Evolutionary conservation across 805 yeast species (phyloP).

Genomic region (Lachancea mirantina): DNA sequence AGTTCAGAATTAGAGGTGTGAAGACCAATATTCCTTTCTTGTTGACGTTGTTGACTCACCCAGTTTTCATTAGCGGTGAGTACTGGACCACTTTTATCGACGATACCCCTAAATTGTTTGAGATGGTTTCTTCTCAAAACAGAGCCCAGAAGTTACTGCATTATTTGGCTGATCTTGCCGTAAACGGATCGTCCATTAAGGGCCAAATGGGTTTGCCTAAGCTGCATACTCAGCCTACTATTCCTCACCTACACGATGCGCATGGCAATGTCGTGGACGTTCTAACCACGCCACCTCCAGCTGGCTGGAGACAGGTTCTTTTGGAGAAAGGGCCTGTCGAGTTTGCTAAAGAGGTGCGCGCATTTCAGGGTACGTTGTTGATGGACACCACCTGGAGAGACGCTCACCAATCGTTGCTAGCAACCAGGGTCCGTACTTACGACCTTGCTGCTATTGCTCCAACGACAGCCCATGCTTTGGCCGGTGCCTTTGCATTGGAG

Average conservation of each 20-base stretch:
- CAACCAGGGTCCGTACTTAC: conserved; percentile 93
- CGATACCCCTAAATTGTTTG: conserved; percentile 93
- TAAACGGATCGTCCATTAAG: conserved; percentile 90
- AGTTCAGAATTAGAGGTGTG: conserved; percentile 98
- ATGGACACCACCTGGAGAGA: conserved; percentile 99
- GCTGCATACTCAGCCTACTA: conserved; percentile 61
- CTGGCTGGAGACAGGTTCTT: conserved; percentile 90
- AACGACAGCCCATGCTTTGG: conserved; percentile 82
- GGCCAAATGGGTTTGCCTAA: conserved; percentile 95
- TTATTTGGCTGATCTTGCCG: conserved; percentile 88
- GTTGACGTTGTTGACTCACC: conserved; percentile 83
- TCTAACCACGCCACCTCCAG: conserved; percentile 38
- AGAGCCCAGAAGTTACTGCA: conserved; percentile 91
- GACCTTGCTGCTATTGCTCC: conserved; percentile 90
- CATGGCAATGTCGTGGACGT: conserved; percentile 59
- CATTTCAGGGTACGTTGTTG: conserved; percentile 75
- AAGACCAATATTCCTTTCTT: conserved; percentile 97
- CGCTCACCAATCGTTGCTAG: conserved; percentile 95
- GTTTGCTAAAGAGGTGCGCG: conserved; percentile 83
- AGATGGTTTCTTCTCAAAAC: conserved; percentile 90
- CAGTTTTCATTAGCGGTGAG: conserved; percentile 72
- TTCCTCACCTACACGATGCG: conserved; percentile 64
- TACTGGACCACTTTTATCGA: conserved; percentile 99
- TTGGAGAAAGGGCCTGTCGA: conserved; percentile 80
- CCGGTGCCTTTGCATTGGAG: conserved; percentile 90